A percentile compares a stretch with the other conserved stretches of the same genome.
These are phyloP conservation scores for Kodamaea neixiangensis DNA, from an alignment of 805 yeast species.

Conservation along the genomic window DNA sequence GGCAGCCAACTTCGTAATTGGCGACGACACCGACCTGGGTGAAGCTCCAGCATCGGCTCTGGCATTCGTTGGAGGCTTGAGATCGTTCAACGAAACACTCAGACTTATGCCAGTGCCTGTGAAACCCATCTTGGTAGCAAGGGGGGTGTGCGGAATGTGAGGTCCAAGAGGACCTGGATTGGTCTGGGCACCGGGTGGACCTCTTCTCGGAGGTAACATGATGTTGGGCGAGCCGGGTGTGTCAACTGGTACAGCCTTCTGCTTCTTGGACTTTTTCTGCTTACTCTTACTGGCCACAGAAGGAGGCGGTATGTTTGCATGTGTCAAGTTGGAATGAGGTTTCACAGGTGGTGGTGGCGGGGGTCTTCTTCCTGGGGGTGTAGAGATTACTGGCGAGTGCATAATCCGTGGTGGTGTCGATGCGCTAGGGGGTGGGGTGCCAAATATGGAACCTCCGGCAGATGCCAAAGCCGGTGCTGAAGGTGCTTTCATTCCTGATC, in stretches of 20 bases:
- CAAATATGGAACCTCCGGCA: background rate
- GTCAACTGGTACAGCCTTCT: background rate
- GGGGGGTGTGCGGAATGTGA: background rate
- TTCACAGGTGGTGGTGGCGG: conserved; percentile 8
- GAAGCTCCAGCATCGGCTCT: background rate
- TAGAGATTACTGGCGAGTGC: conserved; percentile 9
- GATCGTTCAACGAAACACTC: background rate
- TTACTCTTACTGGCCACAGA: background rate
- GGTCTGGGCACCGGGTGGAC: background rate
- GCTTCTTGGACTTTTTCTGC: background rate
- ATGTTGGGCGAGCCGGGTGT: background rate
- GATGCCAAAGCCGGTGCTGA: background rate
- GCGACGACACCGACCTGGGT: background rate
- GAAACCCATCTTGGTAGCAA: background rate
- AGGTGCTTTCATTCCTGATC: background rate
- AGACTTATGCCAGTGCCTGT: background rate
- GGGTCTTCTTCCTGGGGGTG: conserved; percentile 8
- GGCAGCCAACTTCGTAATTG: background rate
- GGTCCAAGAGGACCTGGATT: background rate
- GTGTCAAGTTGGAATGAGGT: background rate
- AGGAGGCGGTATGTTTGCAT: background rate
- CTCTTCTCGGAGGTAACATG: conserved; percentile 1
- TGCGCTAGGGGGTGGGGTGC: background rate
- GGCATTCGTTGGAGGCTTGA: background rate
- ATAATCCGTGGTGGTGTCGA: conserved; percentile 3